Percentiles rank a stretch among this genome's conserved stretches.
Evolutionary conservation across 2,329 filamentous ascomycete genomes (phyloP).

Genomic region (Hymenoscyphus fraxineus): DNA sequence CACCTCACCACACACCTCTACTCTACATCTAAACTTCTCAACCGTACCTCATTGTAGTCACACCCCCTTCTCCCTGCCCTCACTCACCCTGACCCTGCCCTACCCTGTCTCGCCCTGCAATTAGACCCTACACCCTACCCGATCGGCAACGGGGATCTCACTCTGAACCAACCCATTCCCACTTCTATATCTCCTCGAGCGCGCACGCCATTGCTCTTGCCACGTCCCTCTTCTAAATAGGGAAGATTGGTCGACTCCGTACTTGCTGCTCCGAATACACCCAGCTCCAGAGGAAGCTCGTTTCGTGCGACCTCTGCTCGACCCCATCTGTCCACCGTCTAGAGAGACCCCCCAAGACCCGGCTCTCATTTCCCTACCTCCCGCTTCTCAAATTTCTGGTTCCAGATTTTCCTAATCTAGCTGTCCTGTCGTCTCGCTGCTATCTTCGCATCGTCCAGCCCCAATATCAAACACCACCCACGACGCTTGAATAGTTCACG

Average conservation of each 20-base stretch:
- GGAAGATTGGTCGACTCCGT: background rate
- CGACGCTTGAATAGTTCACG: background rate
- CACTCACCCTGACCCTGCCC: background rate
- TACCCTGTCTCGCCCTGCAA: slow-evolving; percentile 17
- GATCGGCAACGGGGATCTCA: slow-evolving; percentile 13
- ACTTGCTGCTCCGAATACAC: background rate
- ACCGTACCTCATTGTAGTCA: background rate
- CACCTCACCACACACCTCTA: background rate
- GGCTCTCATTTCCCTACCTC: slow-evolving; percentile 4
- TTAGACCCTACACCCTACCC: slow-evolving; percentile 16
- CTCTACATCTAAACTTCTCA: background rate
- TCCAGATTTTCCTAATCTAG: slow-evolving; percentile 9
- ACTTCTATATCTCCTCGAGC: slow-evolving; percentile 23
- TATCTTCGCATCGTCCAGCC: slow-evolving; percentile 7
- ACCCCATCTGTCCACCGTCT: slow-evolving; percentile 7
- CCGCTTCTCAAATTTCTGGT: slow-evolving; percentile 6
- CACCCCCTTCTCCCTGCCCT: slow-evolving; percentile 2
- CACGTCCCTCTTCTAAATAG: slow-evolving; percentile 1
- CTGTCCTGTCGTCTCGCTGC: background rate
- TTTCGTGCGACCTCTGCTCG: slow-evolving; percentile 15
- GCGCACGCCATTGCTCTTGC: slow-evolving; percentile 11
- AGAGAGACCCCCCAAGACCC: slow-evolving; percentile 2
- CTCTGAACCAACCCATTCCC: slow-evolving; percentile 13
- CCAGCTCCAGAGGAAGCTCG: slow-evolving; percentile 6
- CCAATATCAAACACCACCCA: background rate